phyloP scores from a whole-genome alignment of 164 flowering plant species.

The Piper betle region DNA sequence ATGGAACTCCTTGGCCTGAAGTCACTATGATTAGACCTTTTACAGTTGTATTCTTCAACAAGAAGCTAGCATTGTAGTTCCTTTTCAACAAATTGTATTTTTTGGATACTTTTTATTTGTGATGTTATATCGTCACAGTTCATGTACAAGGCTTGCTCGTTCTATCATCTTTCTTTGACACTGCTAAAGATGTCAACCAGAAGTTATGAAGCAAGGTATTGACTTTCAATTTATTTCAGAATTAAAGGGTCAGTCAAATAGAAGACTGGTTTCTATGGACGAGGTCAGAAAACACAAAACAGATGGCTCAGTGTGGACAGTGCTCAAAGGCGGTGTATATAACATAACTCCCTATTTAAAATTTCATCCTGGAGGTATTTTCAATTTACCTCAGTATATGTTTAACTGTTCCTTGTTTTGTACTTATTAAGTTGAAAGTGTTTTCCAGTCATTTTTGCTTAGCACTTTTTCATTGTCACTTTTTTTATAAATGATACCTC shows the following conservation, averaged over 20 bases:
- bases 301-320: conserved; percentile 91
- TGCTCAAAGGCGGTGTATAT: conserved; percentile 89
- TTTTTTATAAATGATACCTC: no score
- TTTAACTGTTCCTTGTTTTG: no score
- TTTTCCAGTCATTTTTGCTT: no score
- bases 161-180: no score
- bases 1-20: no score
- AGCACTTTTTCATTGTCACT: no score
- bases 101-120: not conserved
- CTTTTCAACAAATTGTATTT: not conserved
- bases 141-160: not conserved
- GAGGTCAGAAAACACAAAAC: conserved; percentile 75
- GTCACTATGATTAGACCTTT: not conserved
- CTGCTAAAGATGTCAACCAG: not conserved
- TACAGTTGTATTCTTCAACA: not conserved
- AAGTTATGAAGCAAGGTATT: not conserved
- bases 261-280: conserved; percentile 61
- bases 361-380: conserved; percentile 94
- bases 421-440: no score
- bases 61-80: not conserved
- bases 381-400: not conserved
- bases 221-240: conserved; percentile 23
- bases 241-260: conserved; percentile 80
- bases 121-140: not conserved
- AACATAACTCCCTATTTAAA: conserved; percentile 89